Conservation (phyloP, 805 yeast species). For the Candida glaebosa region DNA sequence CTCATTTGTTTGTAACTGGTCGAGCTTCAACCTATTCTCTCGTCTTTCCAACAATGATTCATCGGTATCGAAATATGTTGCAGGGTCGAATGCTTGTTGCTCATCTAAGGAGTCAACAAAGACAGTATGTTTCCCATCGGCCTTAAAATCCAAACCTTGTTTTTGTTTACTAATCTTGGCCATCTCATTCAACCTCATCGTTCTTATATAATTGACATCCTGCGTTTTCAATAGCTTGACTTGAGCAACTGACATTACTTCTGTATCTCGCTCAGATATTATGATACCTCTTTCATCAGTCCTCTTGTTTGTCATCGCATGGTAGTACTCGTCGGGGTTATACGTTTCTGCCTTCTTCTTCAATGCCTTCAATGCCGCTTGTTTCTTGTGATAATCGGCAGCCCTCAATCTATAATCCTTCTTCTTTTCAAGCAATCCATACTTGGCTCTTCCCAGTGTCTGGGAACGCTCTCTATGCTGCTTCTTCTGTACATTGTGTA, state of each 20-base stretch:
- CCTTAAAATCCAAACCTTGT: slow-evolving; percentile 45
- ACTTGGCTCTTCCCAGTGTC: slow-evolving; percentile 64
- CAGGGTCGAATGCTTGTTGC: slow-evolving; percentile 59
- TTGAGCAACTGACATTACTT: slow-evolving; percentile 64
- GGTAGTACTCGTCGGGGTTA: slow-evolving; percentile 95
- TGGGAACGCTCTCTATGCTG: slow-evolving; percentile 96
- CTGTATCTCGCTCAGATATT: slow-evolving; percentile 61
- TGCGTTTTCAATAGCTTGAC: slow-evolving; percentile 84
- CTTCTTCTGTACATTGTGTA: slow-evolving; percentile 90
- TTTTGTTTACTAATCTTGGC: slow-evolving; percentile 59
- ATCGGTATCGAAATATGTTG: slow-evolving; percentile 67
- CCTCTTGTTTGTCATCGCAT: slow-evolving; percentile 75
- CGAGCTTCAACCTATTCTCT: slow-evolving; percentile 66
- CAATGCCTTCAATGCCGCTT: slow-evolving; percentile 64
- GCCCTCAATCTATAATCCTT: slow-evolving; percentile 49
- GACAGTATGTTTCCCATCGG: slow-evolving; percentile 77
- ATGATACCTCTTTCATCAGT: slow-evolving; percentile 71
- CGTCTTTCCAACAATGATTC: slow-evolving; percentile 54
- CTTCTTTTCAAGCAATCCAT: slow-evolving; percentile 91
- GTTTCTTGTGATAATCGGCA: slow-evolving; percentile 54
- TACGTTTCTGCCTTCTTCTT: slow-evolving; percentile 67
- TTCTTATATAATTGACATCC: slow-evolving; percentile 81
- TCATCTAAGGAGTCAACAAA: slow-evolving; percentile 68
- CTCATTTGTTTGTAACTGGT: slow-evolving; percentile 51
- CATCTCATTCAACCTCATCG: slow-evolving; percentile 67